These are phyloP conservation scores for Xylaria arbuscula DNA, from an alignment of 2,329 filamentous ascomycete species.

Conservation along the genomic window DNA sequence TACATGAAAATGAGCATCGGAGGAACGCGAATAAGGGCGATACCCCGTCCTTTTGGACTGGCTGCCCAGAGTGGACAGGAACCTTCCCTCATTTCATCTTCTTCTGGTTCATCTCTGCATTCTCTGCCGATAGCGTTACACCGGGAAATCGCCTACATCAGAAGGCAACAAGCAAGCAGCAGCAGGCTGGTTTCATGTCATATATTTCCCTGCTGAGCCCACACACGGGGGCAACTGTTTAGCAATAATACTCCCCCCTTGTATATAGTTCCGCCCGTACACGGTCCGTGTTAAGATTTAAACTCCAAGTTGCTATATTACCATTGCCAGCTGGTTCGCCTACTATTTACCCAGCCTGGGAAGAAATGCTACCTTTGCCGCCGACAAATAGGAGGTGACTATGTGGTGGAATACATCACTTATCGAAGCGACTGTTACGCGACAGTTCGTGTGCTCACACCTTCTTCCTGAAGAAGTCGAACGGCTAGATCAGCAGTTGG, in stretches of 20 bases:
- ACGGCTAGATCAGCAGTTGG: conserved; percentile 70
- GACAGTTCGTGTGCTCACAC: conserved; percentile 73
- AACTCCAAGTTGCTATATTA: conserved; percentile 4
- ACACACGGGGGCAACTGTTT: conserved; percentile 3
- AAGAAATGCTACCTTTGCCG: conserved; percentile 44
- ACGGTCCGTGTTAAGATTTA: not conserved
- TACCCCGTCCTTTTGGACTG: conserved; percentile 10
- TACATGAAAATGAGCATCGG: conserved; percentile 18
- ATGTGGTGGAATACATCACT: conserved; percentile 79
- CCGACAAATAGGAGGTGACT: conserved; percentile 42
- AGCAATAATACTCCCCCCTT: conserved; percentile 6
- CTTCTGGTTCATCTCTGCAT: conserved; percentile 23
- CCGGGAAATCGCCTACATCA: conserved; percentile 20
- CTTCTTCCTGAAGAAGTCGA: conserved; percentile 71
- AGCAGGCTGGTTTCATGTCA: conserved; percentile 28
- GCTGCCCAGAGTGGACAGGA: conserved; percentile 9
- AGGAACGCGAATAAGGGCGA: conserved; percentile 12
- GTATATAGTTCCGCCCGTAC: not conserved
- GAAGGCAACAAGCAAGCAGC: conserved; percentile 26
- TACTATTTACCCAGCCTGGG: conserved; percentile 13
- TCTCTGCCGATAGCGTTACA: conserved; percentile 31
- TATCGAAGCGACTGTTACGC: conserved; percentile 76
- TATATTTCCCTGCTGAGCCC: conserved; percentile 10
- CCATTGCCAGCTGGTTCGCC: conserved; percentile 15
- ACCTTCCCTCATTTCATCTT: conserved; percentile 7